These are phyloP conservation scores for Soucietia sequanensis DNA, from an alignment of 805 yeast species.

Conservation along the genomic window DNA sequence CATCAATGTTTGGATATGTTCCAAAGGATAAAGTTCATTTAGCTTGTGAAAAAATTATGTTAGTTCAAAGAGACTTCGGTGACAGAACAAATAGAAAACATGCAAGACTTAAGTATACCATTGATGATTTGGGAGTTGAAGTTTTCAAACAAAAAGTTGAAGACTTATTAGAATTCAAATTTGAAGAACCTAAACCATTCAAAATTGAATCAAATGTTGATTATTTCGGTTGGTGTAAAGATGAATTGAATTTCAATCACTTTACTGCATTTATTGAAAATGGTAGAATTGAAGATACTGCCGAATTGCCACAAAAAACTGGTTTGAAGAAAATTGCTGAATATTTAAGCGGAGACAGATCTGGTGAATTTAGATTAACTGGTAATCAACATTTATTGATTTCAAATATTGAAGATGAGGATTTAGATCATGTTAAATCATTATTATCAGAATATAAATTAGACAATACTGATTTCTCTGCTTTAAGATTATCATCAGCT, in stretches of 20 bases:
- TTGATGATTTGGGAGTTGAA: conserved; percentile 91
- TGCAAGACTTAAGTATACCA: conserved; percentile 94
- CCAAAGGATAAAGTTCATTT: conserved; percentile 63
- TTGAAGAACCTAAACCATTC: conserved; percentile 68
- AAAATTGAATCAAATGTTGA: conserved; percentile 86
- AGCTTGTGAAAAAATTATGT: conserved; percentile 88
- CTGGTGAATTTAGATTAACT: conserved; percentile 88
- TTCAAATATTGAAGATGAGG: conserved; percentile 68
- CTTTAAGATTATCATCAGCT: conserved; percentile 83
- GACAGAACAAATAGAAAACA: conserved; percentile 96
- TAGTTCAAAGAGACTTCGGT: conserved; percentile 92
- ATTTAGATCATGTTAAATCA: conserved; percentile 59
- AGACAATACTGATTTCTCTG: conserved; percentile 81
- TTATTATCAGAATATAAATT: conserved; percentile 71
- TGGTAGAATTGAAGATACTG: conserved; percentile 93
- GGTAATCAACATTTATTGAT: conserved; percentile 93
- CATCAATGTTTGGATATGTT: conserved; percentile 80
- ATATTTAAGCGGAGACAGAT: conserved; percentile 52
- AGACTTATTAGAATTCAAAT: conserved; percentile 73
- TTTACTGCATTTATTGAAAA: conserved; percentile 94
- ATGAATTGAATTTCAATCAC: conserved; percentile 80
- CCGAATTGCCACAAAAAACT: conserved; percentile 83
- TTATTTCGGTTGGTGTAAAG: conserved; percentile 90
- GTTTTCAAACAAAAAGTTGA: conserved; percentile 79
- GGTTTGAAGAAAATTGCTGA: conserved; percentile 82